phyloP scores from a whole-genome alignment of 169 alveolate species.

The Plasmodium inui region DNA sequence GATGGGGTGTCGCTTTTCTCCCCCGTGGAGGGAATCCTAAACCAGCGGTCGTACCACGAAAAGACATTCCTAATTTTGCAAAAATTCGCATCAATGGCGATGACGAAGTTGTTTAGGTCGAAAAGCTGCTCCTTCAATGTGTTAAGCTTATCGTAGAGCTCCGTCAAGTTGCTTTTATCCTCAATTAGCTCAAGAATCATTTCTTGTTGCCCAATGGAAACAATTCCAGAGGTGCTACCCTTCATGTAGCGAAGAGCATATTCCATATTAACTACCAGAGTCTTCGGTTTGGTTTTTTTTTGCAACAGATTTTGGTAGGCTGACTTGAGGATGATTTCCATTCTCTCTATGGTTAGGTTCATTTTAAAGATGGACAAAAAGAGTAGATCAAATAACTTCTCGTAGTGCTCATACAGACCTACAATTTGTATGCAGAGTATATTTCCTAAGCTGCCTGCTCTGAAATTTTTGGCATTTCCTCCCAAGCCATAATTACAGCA shows the following conservation, averaged over 20 bases:
- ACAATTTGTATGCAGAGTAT: slow-evolving; percentile 61
- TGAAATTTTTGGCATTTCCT: slow-evolving; percentile 54
- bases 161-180: slow-evolving; percentile 21
- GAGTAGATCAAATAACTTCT: slow-evolving; percentile 69
- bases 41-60: slow-evolving; percentile 59
- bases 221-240: slow-evolving; percentile 29
- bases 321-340: slow-evolving; percentile 56
- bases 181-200: slow-evolving; percentile 24
- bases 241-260: slow-evolving; percentile 36
- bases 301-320: slow-evolving; percentile 70
- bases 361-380: slow-evolving; percentile 54
- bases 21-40: neutral
- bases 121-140: slow-evolving; percentile 21
- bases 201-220: slow-evolving; percentile 65
- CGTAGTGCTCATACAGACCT: slow-evolving; percentile 75
- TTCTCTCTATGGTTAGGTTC: slow-evolving; percentile 26
- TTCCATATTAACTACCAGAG: slow-evolving; percentile 39
- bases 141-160: slow-evolving; percentile 16
- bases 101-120: slow-evolving; percentile 2
- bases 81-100: slow-evolving; percentile 53
- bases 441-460: slow-evolving; percentile 75
- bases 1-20: neutral
- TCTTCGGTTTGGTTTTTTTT: slow-evolving; percentile 62
- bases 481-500: slow-evolving; percentile 78
- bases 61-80: slow-evolving; percentile 18